These are phyloP conservation scores for Pseudogymnoascus sp. DNA, from an alignment of 2,329 filamentous ascomycete genomes.

Conservation along the genomic window DNA sequence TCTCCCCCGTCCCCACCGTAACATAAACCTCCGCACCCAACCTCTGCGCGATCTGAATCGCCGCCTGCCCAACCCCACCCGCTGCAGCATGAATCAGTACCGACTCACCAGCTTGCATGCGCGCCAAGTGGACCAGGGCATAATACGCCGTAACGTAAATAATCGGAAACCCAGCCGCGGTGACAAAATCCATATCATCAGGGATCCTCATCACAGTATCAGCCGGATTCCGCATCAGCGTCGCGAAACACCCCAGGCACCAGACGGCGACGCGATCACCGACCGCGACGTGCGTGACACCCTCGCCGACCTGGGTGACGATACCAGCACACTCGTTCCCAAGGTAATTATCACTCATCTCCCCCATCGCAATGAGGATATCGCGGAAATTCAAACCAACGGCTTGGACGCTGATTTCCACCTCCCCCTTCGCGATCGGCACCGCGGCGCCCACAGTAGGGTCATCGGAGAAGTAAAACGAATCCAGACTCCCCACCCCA, in stretches of 20 bases:
- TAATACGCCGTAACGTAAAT: constrained; percentile 25
- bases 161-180: constrained; percentile 23
- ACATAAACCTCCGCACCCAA: constrained; percentile 28
- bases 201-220: constrained; percentile 22
- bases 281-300: constrained; percentile 21
- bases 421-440: constrained; percentile 8
- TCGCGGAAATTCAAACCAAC: constrained; percentile 30
- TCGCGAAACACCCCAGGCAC: constrained; percentile 26
- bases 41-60: constrained; percentile 27
- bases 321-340: constrained; percentile 30
- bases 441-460: constrained; percentile 16
- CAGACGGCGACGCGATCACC: constrained; percentile 30
- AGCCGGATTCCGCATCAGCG: constrained; percentile 23
- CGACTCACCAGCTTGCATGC: constrained; percentile 21
- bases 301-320: constrained; percentile 24
- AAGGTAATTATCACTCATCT: constrained; percentile 24
- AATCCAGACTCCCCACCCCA: constrained; percentile 22
- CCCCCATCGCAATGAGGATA: constrained; percentile 30
- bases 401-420: constrained; percentile 26
- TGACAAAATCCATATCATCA: constrained; percentile 22
- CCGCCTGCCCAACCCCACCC: constrained; percentile 30
- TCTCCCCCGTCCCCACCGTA: constrained; percentile 22
- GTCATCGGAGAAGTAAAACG: constrained; percentile 22
- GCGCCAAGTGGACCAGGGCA: constrained; percentile 20
- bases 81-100: constrained; percentile 31